Evolutionary conservation across 305 asterid species (phyloP), one percentile per base, ranked within the genome.

Genomic region (Fraxinus velutina): DNA sequence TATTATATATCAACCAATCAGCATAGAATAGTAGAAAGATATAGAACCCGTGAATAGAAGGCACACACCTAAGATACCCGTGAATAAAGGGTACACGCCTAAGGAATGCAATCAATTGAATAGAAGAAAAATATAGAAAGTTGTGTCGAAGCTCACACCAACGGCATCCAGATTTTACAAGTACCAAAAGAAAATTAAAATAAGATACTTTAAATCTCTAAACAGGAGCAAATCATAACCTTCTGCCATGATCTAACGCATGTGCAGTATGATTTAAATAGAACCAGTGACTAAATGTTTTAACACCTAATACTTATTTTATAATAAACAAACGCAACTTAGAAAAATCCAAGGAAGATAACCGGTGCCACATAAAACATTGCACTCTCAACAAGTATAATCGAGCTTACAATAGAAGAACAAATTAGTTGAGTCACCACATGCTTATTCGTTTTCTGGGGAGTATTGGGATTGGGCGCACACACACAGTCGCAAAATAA

Each of bases 301-400:
- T 13, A 15, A 66, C 73, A 66, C 73, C 34, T 12, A 1, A 68
- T 34, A 78, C 62, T 78, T 70, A 79, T 8, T 75, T 50, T 42
- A 37, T 27, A 52, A 30, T 70, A 42, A 55, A 13, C 77, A 64
- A 24, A 70, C 72, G 75, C 24, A 42, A 60, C 77, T 62, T 81
- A 62, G 68, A 30, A 9, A 32, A 22, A 52, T 72, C 15, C 73
- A 70, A 75, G 85, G 55, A 78, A 13, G 60, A 80, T 10, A 60
- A 76, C 57, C 66, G 21, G 37, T 37, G 37, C 19, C 36, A 39
- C 27, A 27, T 52, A 42, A 22, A 33, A 57, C 73, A n/a, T 47
- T 75, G 64, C 84, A 79, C 37, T 73, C 71, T 55, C 73, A 75
- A 74, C 22, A 36, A 73, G 44, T 62, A 76, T 7, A 79, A 78